Percentiles rank a stretch among this genome's conserved stretches.
Conservation (phyloP, 1,139 yeast genomes). For the Martiniozyma asiatica region DNA sequence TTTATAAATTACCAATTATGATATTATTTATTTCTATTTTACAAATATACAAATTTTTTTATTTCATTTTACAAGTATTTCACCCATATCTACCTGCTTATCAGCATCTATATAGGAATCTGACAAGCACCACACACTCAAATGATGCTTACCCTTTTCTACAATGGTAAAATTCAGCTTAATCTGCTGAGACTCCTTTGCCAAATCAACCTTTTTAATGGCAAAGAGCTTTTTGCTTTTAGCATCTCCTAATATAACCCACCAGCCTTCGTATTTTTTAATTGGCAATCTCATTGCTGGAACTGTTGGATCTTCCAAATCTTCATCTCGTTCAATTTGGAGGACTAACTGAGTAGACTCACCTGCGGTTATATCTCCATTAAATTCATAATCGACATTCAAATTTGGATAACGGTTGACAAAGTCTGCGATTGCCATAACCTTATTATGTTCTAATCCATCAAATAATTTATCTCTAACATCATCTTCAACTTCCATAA, state of each 20-base stretch:
- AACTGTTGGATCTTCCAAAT: conserved; percentile 52
- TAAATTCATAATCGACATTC: conserved; percentile 48
- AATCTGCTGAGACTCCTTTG: conserved; percentile 40
- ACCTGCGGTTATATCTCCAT: conserved; percentile 30
- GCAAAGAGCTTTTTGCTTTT: conserved; percentile 54
- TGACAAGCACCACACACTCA: conserved; percentile 78
- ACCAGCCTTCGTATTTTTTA: conserved; percentile 70
- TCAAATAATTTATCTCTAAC: conserved; percentile 55
- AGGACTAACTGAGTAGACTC: conserved; percentile 39
- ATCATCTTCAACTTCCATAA: conserved; percentile 76
- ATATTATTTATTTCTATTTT: too few species aligned
- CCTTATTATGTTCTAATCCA: conserved; percentile 33
- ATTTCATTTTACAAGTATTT: too few species aligned
- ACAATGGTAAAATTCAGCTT: conserved; percentile 49
- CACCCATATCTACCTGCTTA: conserved; percentile 45
- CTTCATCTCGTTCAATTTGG: conserved; percentile 51
- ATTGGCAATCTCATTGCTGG: conserved; percentile 45
- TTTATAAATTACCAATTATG: too few species aligned
- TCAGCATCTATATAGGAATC: conserved; percentile 89
- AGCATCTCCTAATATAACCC: conserved; percentile 71
- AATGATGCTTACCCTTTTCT: conserved; percentile 42
- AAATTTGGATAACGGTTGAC: conserved; percentile 85
- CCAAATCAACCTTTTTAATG: conserved; percentile 51
- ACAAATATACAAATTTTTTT: too few species aligned
- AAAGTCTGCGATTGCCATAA: conserved; percentile 65